Evolutionary conservation across 192 early-diverging fungal genomes (phyloP).

Genomic region (Chytriomyces hyalinus): DNA sequence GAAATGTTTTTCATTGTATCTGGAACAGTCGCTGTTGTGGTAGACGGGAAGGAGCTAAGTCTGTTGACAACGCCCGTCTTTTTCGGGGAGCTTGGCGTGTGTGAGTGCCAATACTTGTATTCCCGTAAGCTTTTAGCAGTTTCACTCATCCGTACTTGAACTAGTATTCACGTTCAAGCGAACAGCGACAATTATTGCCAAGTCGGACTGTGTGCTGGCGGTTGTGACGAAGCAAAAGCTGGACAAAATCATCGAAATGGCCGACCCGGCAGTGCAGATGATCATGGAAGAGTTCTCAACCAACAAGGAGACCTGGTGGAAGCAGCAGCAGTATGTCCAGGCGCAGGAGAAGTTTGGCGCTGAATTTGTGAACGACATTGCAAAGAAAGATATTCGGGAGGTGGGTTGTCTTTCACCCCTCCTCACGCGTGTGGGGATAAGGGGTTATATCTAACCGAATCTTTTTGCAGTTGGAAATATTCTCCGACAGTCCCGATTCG

Average conservation of each 20-base stretch:
- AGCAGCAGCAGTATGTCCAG: slow-evolving; percentile 28
- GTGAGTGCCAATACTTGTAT: slow-evolving; percentile 31
- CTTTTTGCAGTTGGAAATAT: slow-evolving; percentile 40
- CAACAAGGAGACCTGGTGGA: slow-evolving; percentile 39
- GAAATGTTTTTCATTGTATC: slow-evolving; percentile 49
- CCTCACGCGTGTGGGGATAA: not conserved
- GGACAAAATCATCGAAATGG: slow-evolving; percentile 26
- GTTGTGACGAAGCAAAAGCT: slow-evolving; percentile 52
- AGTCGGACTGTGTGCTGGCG: slow-evolving; percentile 41
- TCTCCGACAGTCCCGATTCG: slow-evolving; percentile 36
- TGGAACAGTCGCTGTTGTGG: slow-evolving; percentile 40
- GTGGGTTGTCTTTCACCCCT: slow-evolving; percentile 12
- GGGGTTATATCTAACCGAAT: not conserved
- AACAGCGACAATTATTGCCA: slow-evolving; percentile 45
- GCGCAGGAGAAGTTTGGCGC: slow-evolving; percentile 49
- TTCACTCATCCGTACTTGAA: not conserved
- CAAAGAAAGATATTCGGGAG: slow-evolving; percentile 44
- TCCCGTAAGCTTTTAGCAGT: slow-evolving; percentile 39
- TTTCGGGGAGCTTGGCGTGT: slow-evolving; percentile 50
- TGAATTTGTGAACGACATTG: slow-evolving; percentile 54
- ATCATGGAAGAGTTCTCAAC: slow-evolving; percentile 29
- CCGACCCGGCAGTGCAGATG: slow-evolving; percentile 27
- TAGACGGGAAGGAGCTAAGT: slow-evolving; percentile 16
- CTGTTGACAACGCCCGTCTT: slow-evolving; percentile 26
- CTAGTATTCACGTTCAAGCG: slow-evolving; percentile 32